These are phyloP conservation scores for Colletotrichum orbiculare DNA, from an alignment of 2,329 filamentous ascomycete species.

Conservation along the genomic window DNA sequence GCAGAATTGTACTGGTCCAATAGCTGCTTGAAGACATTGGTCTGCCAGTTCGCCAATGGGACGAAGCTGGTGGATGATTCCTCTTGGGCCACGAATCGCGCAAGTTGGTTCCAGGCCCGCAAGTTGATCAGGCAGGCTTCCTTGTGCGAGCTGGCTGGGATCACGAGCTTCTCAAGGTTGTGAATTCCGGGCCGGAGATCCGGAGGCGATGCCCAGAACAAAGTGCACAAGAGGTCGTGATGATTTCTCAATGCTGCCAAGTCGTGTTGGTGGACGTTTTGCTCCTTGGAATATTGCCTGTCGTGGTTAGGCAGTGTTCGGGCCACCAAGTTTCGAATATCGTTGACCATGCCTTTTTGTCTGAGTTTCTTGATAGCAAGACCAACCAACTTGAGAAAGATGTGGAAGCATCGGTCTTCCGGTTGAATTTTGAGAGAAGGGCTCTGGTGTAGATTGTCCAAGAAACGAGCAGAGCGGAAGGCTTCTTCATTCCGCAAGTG, in stretches of 20 bases:
- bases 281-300: conserved; percentile 72
- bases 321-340: conserved; percentile 70
- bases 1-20: conserved; percentile 68
- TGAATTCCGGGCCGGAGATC: conserved; percentile 64
- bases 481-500: conserved; percentile 74
- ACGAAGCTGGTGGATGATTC: conserved; percentile 61
- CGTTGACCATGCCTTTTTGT: conserved; percentile 60
- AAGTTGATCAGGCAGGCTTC: conserved; percentile 74
- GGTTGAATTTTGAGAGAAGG: conserved; percentile 62
- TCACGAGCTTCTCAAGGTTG: conserved; percentile 69
- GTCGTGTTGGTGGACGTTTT: conserved; percentile 68
- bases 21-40: conserved; percentile 66
- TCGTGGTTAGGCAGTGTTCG: conserved; percentile 74
- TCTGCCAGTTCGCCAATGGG: conserved; percentile 61
- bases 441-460: conserved; percentile 62
- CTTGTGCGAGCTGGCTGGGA: conserved; percentile 70
- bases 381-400: conserved; percentile 73
- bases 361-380: conserved; percentile 65
- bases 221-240: conserved; percentile 73
- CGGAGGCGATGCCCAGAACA: conserved; percentile 72
- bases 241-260: conserved; percentile 74
- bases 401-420: conserved; percentile 73
- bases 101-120: conserved; percentile 71
- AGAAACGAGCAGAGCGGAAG: conserved; percentile 69
- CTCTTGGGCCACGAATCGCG: conserved; percentile 62